Percentiles rank a stretch among this genome's conserved stretches.
Evolutionary conservation across 192 early-diverging fungal species (phyloP).

Genomic region (Paraglomus brasilianum): DNA sequence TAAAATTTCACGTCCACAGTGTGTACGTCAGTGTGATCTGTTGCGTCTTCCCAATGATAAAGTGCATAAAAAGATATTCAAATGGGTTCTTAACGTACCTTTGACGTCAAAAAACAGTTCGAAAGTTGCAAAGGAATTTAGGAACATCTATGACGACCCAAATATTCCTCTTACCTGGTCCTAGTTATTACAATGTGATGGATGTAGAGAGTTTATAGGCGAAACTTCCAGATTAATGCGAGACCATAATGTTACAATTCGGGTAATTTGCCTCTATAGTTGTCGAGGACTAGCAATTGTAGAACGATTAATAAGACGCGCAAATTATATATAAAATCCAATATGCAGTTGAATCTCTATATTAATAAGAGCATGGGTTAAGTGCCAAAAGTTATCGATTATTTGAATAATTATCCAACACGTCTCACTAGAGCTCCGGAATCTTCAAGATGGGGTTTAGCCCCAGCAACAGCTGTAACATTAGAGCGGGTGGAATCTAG

Average conservation of each 20-base stretch:
- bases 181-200: not conserved
- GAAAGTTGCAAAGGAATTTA: not conserved
- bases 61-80: not conserved
- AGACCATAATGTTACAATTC: not conserved
- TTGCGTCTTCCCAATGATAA: not conserved
- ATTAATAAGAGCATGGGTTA: conserved; percentile 9
- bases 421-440: conserved; percentile 1
- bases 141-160: not conserved
- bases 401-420: conserved; percentile 13
- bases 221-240: not conserved
- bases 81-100: not conserved
- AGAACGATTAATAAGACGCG: not conserved
- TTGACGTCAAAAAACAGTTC: not conserved
- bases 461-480: not conserved
- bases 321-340: conserved; percentile 5
- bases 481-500: conserved; percentile 10
- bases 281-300: not conserved
- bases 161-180: not conserved
- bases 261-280: not conserved
- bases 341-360: conserved; percentile 5
- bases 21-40: not conserved
- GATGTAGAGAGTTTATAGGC: not conserved
- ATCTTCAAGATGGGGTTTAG: not conserved
- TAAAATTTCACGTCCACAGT: conserved; percentile 14
- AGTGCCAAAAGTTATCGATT: conserved; percentile 7